These are phyloP conservation scores for Pneumocystis wakefieldiae DNA, from an alignment of 1,139 yeast species.

Conservation along the genomic window DNA sequence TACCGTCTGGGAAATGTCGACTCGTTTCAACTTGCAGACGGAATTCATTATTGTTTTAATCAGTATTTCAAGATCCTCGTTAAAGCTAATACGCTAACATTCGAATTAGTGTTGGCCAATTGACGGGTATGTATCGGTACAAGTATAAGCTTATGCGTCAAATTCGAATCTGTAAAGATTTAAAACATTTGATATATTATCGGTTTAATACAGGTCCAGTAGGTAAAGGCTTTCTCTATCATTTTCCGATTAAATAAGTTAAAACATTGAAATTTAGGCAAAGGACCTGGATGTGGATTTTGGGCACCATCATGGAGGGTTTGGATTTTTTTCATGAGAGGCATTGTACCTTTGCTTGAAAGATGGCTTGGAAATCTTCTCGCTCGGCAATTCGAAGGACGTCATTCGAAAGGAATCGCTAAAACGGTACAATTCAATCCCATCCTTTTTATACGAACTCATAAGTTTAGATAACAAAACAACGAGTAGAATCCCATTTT, in stretches of 20 bases:
- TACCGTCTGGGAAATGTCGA: slow-evolving; percentile 80
- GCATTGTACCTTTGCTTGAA: slow-evolving; percentile 82
- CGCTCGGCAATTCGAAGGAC: slow-evolving; percentile 90
- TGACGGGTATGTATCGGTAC: slow-evolving; percentile 92
- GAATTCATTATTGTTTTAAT: slow-evolving; percentile 72
- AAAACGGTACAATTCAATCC: slow-evolving; percentile 34
- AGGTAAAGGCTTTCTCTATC: slow-evolving; percentile 28
- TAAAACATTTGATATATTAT: slow-evolving; percentile 79
- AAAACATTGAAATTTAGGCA: slow-evolving; percentile 19
- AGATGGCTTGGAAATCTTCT: slow-evolving; percentile 88
- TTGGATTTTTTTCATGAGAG: slow-evolving; percentile 85
- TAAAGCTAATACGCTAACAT: slow-evolving; percentile 4
- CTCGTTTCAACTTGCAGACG: slow-evolving; percentile 90
- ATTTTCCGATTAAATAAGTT: not conserved
- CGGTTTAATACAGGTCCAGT: slow-evolving; percentile 55
- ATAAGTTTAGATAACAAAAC: slow-evolving; percentile 51
- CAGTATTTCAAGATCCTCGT: slow-evolving; percentile 27
- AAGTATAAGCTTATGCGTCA: slow-evolving; percentile 98
- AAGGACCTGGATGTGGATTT: slow-evolving; percentile 98
- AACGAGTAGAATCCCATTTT: slow-evolving; percentile 85
- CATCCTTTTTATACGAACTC: not conserved
- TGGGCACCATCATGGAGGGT: slow-evolving; percentile 99
- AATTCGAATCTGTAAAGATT: slow-evolving; percentile 85
- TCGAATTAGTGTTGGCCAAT: slow-evolving; percentile 48
- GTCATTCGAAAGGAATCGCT: slow-evolving; percentile 80